Percentiles rank a stretch among this genome's conserved stretches.
Conservation (phyloP, 2,329 filamentous ascomycete genomes). For the Alternaria solani region DNA sequence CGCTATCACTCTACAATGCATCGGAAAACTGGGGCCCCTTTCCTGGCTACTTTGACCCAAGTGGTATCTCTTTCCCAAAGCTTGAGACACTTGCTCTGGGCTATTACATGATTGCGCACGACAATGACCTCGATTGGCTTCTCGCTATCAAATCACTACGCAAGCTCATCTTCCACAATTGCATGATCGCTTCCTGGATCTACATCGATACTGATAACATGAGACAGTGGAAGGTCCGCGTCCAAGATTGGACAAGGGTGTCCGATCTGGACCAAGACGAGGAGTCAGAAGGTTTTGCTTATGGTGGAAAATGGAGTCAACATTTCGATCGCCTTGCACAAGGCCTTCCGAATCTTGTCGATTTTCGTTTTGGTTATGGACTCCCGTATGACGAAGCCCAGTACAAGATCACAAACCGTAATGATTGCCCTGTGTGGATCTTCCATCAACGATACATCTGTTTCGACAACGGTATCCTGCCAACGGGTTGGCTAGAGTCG, state of each 20-base stretch:
- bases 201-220: background rate
- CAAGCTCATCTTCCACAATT: background rate
- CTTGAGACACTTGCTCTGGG: background rate
- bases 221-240: background rate
- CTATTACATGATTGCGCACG: background rate
- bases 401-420: background rate
- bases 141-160: background rate
- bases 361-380: background rate
- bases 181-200: background rate
- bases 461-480: background rate
- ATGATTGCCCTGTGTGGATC: background rate
- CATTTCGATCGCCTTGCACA: background rate
- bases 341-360: background rate
- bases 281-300: background rate
- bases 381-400: background rate
- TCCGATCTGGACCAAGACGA: background rate
- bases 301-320: background rate
- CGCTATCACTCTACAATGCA: background rate
- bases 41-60: background rate
- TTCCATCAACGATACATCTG: background rate
- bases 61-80: background rate
- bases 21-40: background rate
- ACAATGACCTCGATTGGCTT: background rate
- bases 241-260: background rate
- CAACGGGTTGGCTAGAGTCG: background rate